Percentiles rank a stretch among this genome's conserved stretches.
Evolutionary conservation across 2,329 filamentous ascomycete species (phyloP).

Genomic region (Raffaelea deltoideospora): DNA sequence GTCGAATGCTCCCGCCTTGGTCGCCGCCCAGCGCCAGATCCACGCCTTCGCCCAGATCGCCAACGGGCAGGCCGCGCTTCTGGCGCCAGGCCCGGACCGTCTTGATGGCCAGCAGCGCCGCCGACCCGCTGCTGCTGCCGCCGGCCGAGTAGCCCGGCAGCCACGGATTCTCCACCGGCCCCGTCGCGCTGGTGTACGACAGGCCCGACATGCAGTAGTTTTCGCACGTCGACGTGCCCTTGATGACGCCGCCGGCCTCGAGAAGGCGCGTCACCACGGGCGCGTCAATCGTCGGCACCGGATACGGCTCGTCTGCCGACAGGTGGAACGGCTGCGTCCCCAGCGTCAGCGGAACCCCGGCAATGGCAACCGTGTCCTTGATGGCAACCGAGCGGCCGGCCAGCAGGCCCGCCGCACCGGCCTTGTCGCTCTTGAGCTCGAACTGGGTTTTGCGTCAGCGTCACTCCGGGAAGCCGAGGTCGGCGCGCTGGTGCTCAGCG

Average conservation of each 20-base stretch:
- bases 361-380: slow-evolving; percentile 62
- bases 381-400: slow-evolving; percentile 60
- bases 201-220: slow-evolving; percentile 38
- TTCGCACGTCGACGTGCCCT: slow-evolving; percentile 67
- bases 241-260: slow-evolving; percentile 53
- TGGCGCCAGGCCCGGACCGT: slow-evolving; percentile 4
- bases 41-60: slow-evolving; percentile 15
- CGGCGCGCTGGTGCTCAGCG: not conserved
- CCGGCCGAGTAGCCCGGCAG: slow-evolving; percentile 60
- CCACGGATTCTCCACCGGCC: slow-evolving; percentile 57
- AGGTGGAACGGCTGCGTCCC: slow-evolving; percentile 26
- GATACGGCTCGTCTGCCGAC: slow-evolving; percentile 35
- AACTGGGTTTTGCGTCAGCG: slow-evolving; percentile 8
- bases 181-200: slow-evolving; percentile 55
- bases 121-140: slow-evolving; percentile 60
- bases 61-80: slow-evolving; percentile 46
- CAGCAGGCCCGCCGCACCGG: slow-evolving; percentile 29
- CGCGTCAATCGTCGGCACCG: slow-evolving; percentile 46
- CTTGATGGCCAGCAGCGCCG: slow-evolving; percentile 18
- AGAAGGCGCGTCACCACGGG: slow-evolving; percentile 16
- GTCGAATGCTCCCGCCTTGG: slow-evolving; percentile 58
- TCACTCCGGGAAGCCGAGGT: not conserved
- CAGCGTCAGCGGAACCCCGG: slow-evolving; percentile 44
- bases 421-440: slow-evolving; percentile 10
- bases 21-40: slow-evolving; percentile 37